Percentiles rank a stretch among this genome's conserved stretches.
phyloP scores from a whole-genome alignment of 345 rosid species.

The Anacardium occidentale region DNA sequence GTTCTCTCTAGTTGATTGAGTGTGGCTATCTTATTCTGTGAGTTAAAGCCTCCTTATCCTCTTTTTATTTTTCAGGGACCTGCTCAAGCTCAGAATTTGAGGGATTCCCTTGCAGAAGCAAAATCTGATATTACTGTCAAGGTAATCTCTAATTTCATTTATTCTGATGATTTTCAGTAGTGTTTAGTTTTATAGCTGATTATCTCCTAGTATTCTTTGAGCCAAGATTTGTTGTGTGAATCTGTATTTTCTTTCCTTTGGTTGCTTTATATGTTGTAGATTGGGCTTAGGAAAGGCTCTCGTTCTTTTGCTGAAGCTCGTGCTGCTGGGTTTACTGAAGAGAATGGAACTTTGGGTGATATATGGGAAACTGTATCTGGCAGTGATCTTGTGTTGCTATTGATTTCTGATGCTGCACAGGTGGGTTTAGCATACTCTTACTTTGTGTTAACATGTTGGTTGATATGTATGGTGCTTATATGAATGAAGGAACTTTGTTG shows the following conservation, averaged over 20 bases:
- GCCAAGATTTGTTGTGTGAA: background rate
- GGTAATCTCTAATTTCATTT: conserved; percentile 37
- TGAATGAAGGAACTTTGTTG: background rate
- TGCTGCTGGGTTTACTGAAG: conserved; percentile 82
- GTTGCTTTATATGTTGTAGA: conserved; percentile 32
- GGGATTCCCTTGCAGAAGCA: conserved; percentile 86
- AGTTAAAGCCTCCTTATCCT: background rate
- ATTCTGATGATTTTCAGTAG: background rate
- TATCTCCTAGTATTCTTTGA: background rate
- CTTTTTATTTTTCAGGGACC: conserved; percentile 55
- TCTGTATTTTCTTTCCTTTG: background rate
- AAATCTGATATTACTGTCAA: conserved; percentile 78
- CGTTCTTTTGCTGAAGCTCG: conserved; percentile 88
- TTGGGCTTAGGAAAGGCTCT: conserved; percentile 90
- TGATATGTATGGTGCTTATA: background rate
- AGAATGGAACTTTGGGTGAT: conserved; percentile 81
- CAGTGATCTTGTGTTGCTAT: conserved; percentile 81
- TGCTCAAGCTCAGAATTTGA: conserved; percentile 92
- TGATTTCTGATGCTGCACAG: conserved; percentile 97
- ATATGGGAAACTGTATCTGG: conserved; percentile 85
- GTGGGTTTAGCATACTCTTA: conserved; percentile 30
- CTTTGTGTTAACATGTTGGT: background rate
- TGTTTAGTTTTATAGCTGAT: background rate
- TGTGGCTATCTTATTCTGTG: background rate
- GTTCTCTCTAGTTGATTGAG: background rate